Evolutionary conservation across 257 asterid genomes (phyloP), one percentile per base, ranked within the genome.

Genomic region (Galeopsis tetrahit): DNA sequence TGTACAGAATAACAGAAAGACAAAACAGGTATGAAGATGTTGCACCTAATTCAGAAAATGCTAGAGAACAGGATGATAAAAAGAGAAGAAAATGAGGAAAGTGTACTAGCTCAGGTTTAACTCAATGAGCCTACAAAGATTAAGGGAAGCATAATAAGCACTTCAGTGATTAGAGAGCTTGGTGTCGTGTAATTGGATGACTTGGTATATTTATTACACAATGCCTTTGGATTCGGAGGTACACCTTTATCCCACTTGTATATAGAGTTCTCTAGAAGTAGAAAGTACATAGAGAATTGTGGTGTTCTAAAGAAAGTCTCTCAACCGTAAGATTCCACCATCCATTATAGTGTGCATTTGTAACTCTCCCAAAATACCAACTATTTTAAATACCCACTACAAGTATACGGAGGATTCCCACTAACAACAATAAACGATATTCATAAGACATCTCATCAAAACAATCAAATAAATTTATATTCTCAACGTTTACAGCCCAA

Each of bases 121-220:
- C 9, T 52, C 32, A 55, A 66, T 33, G 51, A 65, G 42, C 40
- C 64, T 34, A 33, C 64, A 58, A 49, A 13, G 17, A 42, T 49
- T 7, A 49, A 33, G 64, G 33, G 56, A 36, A 36, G 70, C 34
- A 49, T 14, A n/a, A 14, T 49, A 49, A 14, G 56, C 3, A 14
- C 14, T 49, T 14, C 17, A 49, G 0, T n/a, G 31, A 4, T 49
- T 49, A 49, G 21, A 49, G 14, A 49, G 56, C 28, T 49, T 14
- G 28, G 56, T n/a, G 28, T 49, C 28, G 14, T 49, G 56, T 49
- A 4, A 2, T 49, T 49, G 28, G 8, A 48, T 48, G 7, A 48
- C 56, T 49, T 0, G 28, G 28, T 28, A 49, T 3, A n/a, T 48
- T 48, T 48, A 48, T 48, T n/a, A 21, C 8, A 48, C 4, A 4